Percentiles rank a stretch among this genome's conserved stretches.
Evolutionary conservation across 176 grass and related monocot genomes (phyloP).

Genomic region (Poa pratensis): DNA sequence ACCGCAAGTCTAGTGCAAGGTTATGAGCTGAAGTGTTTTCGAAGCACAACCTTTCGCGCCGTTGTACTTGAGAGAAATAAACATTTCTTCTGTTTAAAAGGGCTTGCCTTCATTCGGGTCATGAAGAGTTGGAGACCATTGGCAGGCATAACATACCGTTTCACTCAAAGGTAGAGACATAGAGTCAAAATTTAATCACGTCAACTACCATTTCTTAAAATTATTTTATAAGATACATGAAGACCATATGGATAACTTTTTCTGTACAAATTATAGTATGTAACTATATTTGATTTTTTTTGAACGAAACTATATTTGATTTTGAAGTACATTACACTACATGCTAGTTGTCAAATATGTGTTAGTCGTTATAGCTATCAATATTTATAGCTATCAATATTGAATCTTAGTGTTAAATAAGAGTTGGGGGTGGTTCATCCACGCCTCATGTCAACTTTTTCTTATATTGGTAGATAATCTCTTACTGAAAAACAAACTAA

Average conservation of each 20-base stretch:
- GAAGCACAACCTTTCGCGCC: background rate
- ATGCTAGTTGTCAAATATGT: background rate
- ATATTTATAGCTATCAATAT: background rate
- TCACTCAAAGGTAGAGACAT: background rate
- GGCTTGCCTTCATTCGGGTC: background rate
- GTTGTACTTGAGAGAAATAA: background rate
- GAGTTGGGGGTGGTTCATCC: background rate
- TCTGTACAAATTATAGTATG: background rate
- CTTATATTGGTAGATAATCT: background rate
- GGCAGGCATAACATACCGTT: background rate
- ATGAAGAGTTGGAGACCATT: background rate
- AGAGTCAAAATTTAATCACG: background rate
- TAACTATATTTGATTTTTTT: background rate
- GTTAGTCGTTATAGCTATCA: background rate
- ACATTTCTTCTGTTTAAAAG: background rate
- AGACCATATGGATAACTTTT: background rate
- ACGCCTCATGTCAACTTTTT: background rate
- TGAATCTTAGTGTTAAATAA: background rate
- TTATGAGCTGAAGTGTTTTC: background rate
- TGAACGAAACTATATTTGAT: background rate
- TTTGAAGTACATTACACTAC: background rate
- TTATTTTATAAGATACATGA: background rate
- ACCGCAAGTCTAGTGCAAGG: background rate
- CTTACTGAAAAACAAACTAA: background rate
- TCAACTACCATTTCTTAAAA: background rate